Evolutionary conservation across 805 yeast species (phyloP), one percentile per base, ranked within the genome.

Genomic region (Sugiyamaella boreocaroliniensis): DNA sequence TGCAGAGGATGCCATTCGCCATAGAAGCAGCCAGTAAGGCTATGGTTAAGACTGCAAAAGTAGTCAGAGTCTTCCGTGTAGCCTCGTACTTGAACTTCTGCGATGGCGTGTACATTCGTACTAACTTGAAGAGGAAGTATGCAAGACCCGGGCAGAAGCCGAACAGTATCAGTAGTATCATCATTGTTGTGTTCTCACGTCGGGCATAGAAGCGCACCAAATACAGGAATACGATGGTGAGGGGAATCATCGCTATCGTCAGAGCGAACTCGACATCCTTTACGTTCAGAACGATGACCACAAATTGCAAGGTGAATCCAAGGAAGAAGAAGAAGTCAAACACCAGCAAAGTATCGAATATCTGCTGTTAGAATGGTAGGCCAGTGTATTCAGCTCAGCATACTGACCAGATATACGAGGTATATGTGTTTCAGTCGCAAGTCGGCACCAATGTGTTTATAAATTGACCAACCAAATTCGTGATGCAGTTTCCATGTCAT

Each of bases 241-340:
- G 54, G 1, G 80, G 80, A 16, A 76, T 64, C 45, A 75, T 76
- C 15, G 71, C 67, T 37, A 76, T 68, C 0, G 81, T 77, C 26
- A 77, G 61, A 4, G 69, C 75, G 57, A 77, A 76, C 59, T 77
- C 80, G 18, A 63, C 65, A 14, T 75, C 74, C 50, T 63, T 67
- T 22, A 67, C 63, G 42, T 65, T 58, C 12, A 76, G 64, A 65
- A 77, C 73, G 41, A 76, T 74, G 43, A 75, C 77, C 20, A 74
- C 61, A 57, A 75, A 77, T 58, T 77, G 81, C 29, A 76, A 66
- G 1, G 79, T 75, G 63, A 76, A 76, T 1, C 77, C 80, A 20
- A 76, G 61, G 54, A 77, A 76, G 65, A 76, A 77, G 68, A 76
- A 77, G 43, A 73, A 69, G 55, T 73, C 76, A 47, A 72, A 71